phyloP scores from a whole-genome alignment of 805 yeast genomes.

The Yueomyces sinensis region DNA sequence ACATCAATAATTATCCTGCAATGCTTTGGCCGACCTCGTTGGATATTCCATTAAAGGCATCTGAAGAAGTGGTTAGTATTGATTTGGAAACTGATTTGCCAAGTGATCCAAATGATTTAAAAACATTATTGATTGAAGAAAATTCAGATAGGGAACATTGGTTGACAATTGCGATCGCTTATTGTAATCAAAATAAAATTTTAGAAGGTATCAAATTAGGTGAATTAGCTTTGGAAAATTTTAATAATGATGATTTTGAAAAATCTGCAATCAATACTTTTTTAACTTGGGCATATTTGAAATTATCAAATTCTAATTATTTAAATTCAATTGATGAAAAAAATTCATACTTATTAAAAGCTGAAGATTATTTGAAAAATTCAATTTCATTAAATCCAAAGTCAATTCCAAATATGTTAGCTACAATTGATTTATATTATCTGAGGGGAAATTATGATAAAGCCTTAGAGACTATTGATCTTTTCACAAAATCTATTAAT shows the following conservation, averaged over 20 bases:
- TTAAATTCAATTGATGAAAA: slow-evolving; percentile 10
- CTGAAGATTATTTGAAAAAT: slow-evolving; percentile 33
- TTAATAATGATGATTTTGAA: slow-evolving; percentile 13
- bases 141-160: slow-evolving; percentile 65
- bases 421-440: slow-evolving; percentile 53
- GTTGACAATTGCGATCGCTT: slow-evolving; percentile 74
- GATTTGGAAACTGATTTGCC: slow-evolving; percentile 74
- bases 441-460: slow-evolving; percentile 52
- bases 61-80: slow-evolving; percentile 76
- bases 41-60: slow-evolving; percentile 59
- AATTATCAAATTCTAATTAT: slow-evolving; percentile 25
- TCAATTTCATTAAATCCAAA: slow-evolving; percentile 35
- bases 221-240: slow-evolving; percentile 39
- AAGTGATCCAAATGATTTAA: slow-evolving; percentile 77
- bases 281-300: slow-evolving; percentile 60
- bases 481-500: slow-evolving; percentile 32
- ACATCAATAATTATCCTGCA: slow-evolving; percentile 11
- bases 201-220: slow-evolving; percentile 55
- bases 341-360: slow-evolving; percentile 25
- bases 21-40: slow-evolving; percentile 22
- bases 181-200: slow-evolving; percentile 45
- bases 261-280: slow-evolving; percentile 46
- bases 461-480: slow-evolving; percentile 58
- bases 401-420: slow-evolving; percentile 40
- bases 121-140: slow-evolving; percentile 68